phyloP scores from a whole-genome alignment of 2,329 filamentous ascomycete species.

The Boeremia exigua region DNA sequence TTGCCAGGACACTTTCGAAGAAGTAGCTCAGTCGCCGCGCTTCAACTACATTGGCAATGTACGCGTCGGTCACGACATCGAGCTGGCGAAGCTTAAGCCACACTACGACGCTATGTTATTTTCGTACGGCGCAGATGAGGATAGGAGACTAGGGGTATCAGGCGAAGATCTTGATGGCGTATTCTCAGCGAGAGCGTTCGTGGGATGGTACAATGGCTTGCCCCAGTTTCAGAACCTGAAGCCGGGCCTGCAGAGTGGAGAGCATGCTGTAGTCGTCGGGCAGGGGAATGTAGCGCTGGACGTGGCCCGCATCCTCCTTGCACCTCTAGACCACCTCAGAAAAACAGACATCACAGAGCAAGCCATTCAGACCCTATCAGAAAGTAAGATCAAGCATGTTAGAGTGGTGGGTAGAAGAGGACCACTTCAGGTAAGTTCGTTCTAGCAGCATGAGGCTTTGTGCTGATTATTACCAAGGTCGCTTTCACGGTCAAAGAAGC shows the following conservation, averaged over 20 bases:
- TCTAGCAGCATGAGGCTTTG: background rate
- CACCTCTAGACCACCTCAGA: conserved; percentile 72
- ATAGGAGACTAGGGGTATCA: conserved; percentile 77
- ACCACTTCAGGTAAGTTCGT: conserved; percentile 73
- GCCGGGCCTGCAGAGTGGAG: conserved; percentile 75
- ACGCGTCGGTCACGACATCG: conserved; percentile 73
- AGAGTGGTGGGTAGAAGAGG: conserved; percentile 89
- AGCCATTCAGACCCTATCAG: conserved; percentile 74
- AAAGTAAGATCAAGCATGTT: conserved; percentile 78
- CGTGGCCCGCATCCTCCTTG: conserved; percentile 85
- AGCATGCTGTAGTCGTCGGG: conserved; percentile 86
- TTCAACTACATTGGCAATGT: conserved; percentile 95
- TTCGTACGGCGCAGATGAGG: conserved; percentile 87
- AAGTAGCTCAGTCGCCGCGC: conserved; percentile 79
- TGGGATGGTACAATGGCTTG: conserved; percentile 98
- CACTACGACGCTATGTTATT: conserved; percentile 94
- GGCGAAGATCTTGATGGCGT: conserved; percentile 81
- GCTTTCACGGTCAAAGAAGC: conserved; percentile 96
- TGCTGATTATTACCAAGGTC: conserved; percentile 63
- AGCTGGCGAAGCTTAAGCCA: conserved; percentile 70
- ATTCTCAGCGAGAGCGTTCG: conserved; percentile 88
- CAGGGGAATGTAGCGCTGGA: conserved; percentile 97
- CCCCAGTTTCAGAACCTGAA: conserved; percentile 77
- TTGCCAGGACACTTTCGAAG: conserved; percentile 90
- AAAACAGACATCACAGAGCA: conserved; percentile 89